Evolutionary conservation across 768 basidiomycete species (phyloP).

Genomic region (Galerina sulciceps): DNA sequence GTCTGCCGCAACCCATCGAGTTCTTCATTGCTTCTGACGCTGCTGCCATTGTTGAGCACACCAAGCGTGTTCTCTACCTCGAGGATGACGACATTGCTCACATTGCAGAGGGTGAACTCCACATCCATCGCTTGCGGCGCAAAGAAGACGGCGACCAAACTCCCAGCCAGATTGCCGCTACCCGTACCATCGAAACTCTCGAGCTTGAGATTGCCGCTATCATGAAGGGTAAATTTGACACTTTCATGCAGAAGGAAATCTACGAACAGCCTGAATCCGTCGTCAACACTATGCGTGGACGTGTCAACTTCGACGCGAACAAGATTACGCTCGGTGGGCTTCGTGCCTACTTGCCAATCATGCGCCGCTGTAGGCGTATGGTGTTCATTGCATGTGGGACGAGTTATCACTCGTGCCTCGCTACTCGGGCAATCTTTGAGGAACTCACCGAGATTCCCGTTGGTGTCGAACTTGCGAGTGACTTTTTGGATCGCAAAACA

Average conservation of each 20-base stretch:
- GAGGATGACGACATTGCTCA: conserved; percentile 99
- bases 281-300: conserved; percentile 99
- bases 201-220: conserved; percentile 99
- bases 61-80: conserved; percentile 97
- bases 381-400: conserved; percentile 99
- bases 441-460: conserved; percentile 99
- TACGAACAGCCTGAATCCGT: conserved; percentile 99
- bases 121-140: conserved; percentile 97
- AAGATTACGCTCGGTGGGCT: conserved; percentile 94
- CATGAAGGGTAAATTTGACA: conserved; percentile 99
- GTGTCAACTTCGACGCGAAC: conserved; percentile 96
- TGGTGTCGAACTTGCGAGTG: conserved; percentile 94
- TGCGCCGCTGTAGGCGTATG: conserved; percentile 91
- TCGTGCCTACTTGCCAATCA: conserved; percentile 93
- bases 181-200: conserved; percentile 95
- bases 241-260: conserved; percentile 99
- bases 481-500: conserved; percentile 98
- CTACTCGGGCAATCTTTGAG: conserved; percentile 97
- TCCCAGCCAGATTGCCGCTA: conserved; percentile 65
- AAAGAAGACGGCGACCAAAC: conserved; percentile 73
- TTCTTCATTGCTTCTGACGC: conserved; percentile 99
- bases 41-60: conserved; percentile 95
- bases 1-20: conserved; percentile 97
- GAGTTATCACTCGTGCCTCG: conserved; percentile 95
- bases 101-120: conserved; percentile 94